Evolutionary conservation across 169 alveolate genomes (phyloP).

Genomic region (Babesia ovis): DNA sequence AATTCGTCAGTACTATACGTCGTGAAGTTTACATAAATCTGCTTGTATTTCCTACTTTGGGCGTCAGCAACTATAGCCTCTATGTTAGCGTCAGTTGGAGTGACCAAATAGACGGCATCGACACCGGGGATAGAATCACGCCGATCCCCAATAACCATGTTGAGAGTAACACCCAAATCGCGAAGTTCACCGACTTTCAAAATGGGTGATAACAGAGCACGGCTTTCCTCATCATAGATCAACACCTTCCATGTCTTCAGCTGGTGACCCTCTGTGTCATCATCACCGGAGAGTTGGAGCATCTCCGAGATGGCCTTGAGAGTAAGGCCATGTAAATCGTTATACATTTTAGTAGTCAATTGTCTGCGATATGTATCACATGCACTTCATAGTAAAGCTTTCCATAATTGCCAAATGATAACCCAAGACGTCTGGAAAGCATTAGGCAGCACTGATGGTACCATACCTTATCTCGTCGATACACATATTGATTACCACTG

Average conservation of each 20-base stretch:
- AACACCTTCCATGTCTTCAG: conserved; percentile 82
- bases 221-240: conserved; percentile 81
- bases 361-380: conserved; percentile 42
- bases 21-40: conserved; percentile 79
- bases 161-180: conserved; percentile 84
- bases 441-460: not conserved
- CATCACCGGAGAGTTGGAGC: conserved; percentile 56
- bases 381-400: conserved; percentile 72
- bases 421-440: conserved; percentile 70
- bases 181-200: conserved; percentile 82
- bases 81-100: conserved; percentile 68
- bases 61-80: conserved; percentile 80
- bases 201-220: conserved; percentile 79
- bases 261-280: conserved; percentile 62
- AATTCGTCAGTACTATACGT: conserved; percentile 77
- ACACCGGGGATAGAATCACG: conserved; percentile 82
- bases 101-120: conserved; percentile 81
- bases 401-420: conserved; percentile 70
- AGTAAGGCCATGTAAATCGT: conserved; percentile 54
- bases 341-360: conserved; percentile 30
- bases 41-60: conserved; percentile 77
- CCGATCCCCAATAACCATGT: conserved; percentile 73
- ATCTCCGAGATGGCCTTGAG: conserved; percentile 40
- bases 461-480: conserved; percentile 74
- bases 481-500: conserved; percentile 74